Evolutionary conservation across 2,329 filamentous ascomycete genomes (phyloP), one percentile per base, ranked within the genome.

Genomic region (Aspergillus neoniger): DNA sequence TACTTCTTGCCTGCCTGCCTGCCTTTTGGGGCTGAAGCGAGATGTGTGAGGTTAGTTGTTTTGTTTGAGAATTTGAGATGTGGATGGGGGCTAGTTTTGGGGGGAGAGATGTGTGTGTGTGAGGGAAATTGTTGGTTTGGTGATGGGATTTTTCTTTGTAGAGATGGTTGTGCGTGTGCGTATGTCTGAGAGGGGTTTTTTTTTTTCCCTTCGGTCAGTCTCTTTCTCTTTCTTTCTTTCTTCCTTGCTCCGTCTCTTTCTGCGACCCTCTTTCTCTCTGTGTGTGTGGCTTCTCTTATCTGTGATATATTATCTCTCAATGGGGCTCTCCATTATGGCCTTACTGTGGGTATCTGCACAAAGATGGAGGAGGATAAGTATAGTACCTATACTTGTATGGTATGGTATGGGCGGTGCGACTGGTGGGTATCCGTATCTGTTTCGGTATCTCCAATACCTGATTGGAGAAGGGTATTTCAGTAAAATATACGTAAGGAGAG

Each of bases 401-500:
- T 49, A 49, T 23, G 39, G 32, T 36, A 36, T 19, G n/a, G 2
- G 28, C 8, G 12, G 32, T 36, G 32, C 32, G 32, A 4, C 14
- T 15, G 15, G 23, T 28, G n/a, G 23, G 47, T 49, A 49, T 21
- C 17, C 6, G 19, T 14, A 14, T 12, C 32, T 5, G 32, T 36
- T 36, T 3, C 12, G 32, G 41, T 44, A 44, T 44, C 19, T 19
- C 10, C 41, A 44, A 14, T 12, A 44, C 19, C 19, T 10, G 19
- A 15, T 36, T 36, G 32, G 32, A 28, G 25, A 28, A 14, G 12
- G 12, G 17, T 10, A 23, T 23, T 5, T 23, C 17, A n/a, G 44
- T 49, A 49, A 49, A 10, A 30, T 49, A 30, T 49, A 49, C 44
- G 44, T 49, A 49, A 49, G 23, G 47, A 50, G 47, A 50, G 23